phyloP scores from a whole-genome alignment of 371 early-diverging fungal genomes.

The Nosema muscidifuracis region DNA sequence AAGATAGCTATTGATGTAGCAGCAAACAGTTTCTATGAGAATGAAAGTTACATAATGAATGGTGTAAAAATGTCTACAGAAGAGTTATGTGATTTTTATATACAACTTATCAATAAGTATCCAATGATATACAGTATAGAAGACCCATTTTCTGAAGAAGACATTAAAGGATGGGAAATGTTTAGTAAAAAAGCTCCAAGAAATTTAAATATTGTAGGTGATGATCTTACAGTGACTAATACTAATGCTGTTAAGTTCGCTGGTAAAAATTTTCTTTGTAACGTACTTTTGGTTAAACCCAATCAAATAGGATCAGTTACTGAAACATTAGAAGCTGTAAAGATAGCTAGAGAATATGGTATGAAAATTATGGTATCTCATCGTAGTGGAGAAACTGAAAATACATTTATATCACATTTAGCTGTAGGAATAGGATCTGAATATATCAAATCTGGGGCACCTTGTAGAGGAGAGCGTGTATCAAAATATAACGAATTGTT shows the following conservation, averaged over 20 bases:
- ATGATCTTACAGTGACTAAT: constrained; percentile 96
- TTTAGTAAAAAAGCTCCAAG: constrained; percentile 67
- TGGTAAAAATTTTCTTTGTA: constrained; percentile 82
- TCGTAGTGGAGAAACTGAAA: constrained; percentile 96
- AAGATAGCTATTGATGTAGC: constrained; percentile 95
- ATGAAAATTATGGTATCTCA: constrained; percentile 98
- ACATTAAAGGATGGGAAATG: constrained; percentile 80
- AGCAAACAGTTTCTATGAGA: constrained; percentile 69
- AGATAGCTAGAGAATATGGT: constrained; percentile 67
- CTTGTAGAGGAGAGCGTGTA: constrained; percentile 87
- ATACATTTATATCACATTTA: constrained; percentile 91
- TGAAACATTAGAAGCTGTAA: constrained; percentile 81
- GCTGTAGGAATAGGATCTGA: constrained; percentile 90
- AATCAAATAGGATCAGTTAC: constrained; percentile 96
- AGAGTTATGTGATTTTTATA: constrained; percentile 75
- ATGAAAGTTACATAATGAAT: constrained; percentile 86
- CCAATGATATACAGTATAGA: constrained; percentile 81
- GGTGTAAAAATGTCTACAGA: constrained; percentile 76
- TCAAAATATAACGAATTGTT: constrained; percentile 96
- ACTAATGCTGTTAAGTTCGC: constrained; percentile 77
- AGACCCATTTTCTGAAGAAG: constrained; percentile 98
- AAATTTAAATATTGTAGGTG: constrained; percentile 82
- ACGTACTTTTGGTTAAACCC: constrained; percentile 87
- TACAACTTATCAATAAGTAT: constrained; percentile 73
- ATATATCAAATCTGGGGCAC: constrained; percentile 97